Evolutionary conservation across 305 asterid genomes (phyloP).

Genomic region (Fraxinus baroniana): DNA sequence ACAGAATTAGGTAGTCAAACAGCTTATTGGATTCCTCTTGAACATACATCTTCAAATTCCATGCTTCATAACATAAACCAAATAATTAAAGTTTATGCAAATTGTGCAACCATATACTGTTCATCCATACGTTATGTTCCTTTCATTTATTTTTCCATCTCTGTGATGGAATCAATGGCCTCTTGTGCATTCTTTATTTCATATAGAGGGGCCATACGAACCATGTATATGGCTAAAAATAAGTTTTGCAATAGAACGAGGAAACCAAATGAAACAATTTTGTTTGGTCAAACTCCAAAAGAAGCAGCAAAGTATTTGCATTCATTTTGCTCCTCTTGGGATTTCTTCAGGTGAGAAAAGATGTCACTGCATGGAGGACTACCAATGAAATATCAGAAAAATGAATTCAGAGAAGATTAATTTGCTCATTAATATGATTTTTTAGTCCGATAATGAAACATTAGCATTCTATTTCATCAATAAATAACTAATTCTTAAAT

Average conservation of each 20-base stretch:
- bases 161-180: not conserved
- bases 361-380: conserved; percentile 1
- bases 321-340: not conserved
- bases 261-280: not conserved
- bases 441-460: not conserved
- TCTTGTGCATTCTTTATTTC: not conserved
- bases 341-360: not conserved
- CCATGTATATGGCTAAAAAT: not conserved
- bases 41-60: not conserved
- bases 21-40: not conserved
- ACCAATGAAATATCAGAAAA: not conserved
- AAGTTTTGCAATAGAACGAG: not conserved
- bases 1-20: not conserved
- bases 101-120: not conserved
- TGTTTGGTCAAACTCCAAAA: not conserved
- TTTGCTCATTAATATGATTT: not conserved
- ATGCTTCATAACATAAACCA: not conserved
- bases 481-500: not conserved
- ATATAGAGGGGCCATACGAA: not conserved
- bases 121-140: not conserved
- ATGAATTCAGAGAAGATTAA: not conserved
- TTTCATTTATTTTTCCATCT: not conserved
- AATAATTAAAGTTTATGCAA: not conserved
- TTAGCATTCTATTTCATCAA: not conserved
- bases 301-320: not conserved